Evolutionary conservation across 1,284 basidiomycete species (phyloP).

Genomic region (Lentinula novae-zelandiae): DNA sequence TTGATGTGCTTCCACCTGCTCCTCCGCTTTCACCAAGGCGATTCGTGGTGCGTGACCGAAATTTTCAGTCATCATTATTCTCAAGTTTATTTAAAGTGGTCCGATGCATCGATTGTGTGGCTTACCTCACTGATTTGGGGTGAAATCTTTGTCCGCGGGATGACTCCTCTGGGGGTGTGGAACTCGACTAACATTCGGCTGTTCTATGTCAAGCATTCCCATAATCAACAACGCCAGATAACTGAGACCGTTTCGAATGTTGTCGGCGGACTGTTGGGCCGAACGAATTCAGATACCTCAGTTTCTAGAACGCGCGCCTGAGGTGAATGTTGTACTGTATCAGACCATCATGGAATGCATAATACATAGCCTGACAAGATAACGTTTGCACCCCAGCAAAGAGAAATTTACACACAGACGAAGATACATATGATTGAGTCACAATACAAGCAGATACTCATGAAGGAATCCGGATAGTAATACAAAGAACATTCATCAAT

Average conservation of each 20-base stretch:
- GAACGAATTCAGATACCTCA: conserved; percentile 31
- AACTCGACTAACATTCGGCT: conserved; percentile 81
- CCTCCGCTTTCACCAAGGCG: conserved; percentile 63
- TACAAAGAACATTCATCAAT: neutral
- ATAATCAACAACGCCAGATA: conserved; percentile 63
- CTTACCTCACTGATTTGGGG: conserved; percentile 90
- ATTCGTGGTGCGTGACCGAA: conserved; percentile 57
- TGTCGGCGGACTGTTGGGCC: conserved; percentile 59
- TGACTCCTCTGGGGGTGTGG: conserved; percentile 84
- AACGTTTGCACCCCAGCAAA: neutral
- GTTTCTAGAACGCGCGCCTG: conserved; percentile 9
- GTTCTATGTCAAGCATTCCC: conserved; percentile 86
- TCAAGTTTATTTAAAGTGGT: conserved; percentile 58
- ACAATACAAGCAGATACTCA: neutral
- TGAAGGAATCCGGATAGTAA: neutral
- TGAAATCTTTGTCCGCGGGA: conserved; percentile 86
- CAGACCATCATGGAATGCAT: neutral
- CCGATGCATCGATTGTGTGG: conserved; percentile 86
- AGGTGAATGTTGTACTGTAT: neutral
- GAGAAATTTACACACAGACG: too few relatives aligned
- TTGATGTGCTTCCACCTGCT: conserved; percentile 67
- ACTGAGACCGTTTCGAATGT: conserved; percentile 74
- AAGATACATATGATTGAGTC: neutral
- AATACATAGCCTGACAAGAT: neutral
- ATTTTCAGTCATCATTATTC: neutral